phyloP scores from a whole-genome alignment of 176 grass and related monocot species.

The Juncus effusus region DNA sequence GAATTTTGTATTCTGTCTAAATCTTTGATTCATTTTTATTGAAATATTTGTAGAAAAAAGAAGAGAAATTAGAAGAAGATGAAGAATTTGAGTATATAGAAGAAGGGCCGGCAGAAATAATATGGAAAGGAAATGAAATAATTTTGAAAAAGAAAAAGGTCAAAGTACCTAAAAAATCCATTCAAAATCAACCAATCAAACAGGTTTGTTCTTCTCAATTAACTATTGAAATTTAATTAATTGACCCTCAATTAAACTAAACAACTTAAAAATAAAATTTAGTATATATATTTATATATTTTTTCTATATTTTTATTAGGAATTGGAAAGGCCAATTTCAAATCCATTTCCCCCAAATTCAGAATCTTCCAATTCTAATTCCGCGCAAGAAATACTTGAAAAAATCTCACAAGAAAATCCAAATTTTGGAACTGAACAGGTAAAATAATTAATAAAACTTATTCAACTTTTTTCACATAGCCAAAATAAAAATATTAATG shows the following conservation, averaged over 20 bases:
- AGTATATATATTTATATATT: neutral
- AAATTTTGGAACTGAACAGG: slow-evolving; percentile 99
- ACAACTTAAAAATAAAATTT: neutral
- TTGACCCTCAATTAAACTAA: slow-evolving; percentile 11
- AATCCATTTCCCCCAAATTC: slow-evolving; percentile 81
- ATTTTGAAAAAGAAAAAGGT: slow-evolving; percentile 94
- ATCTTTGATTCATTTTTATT: slow-evolving; percentile 15
- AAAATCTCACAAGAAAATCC: slow-evolving; percentile 94
- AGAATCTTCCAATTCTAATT: slow-evolving; percentile 53
- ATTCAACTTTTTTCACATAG: slow-evolving; percentile 9
- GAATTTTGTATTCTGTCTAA: neutral
- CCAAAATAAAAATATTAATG: neutral
- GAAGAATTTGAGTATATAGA: slow-evolving; percentile 90
- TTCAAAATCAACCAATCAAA: slow-evolving; percentile 32
- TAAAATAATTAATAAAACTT: neutral
- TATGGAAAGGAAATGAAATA: slow-evolving; percentile 94
- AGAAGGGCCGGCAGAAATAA: slow-evolving; percentile 80
- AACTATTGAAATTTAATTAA: neutral
- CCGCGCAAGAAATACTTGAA: slow-evolving; percentile 70
- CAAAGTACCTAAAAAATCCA: slow-evolving; percentile 57
- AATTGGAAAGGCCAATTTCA: slow-evolving; percentile 81
- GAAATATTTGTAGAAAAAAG: slow-evolving; percentile 37
- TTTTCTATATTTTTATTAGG: slow-evolving; percentile 43
- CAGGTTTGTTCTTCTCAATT: slow-evolving; percentile 43
- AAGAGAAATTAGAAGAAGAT: slow-evolving; percentile 44